Evolutionary conservation across 2,329 filamentous ascomycete genomes (phyloP).

Genomic region (Hypoxylon sp.): DNA sequence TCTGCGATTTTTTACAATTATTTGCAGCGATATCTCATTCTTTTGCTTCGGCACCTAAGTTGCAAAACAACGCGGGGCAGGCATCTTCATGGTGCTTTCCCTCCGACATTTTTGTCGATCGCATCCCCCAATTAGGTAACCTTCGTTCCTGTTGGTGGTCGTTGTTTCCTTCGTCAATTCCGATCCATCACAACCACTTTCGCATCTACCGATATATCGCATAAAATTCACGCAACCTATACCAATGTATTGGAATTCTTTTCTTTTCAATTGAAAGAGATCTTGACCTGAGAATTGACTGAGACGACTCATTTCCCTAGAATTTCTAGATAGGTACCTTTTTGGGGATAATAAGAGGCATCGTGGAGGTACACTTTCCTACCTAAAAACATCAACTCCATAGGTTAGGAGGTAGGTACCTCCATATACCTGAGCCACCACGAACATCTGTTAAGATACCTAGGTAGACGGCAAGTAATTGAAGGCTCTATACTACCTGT

Average conservation of each 20-base stretch:
- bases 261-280: background rate
- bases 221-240: too few species aligned
- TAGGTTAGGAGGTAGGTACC: too few species aligned
- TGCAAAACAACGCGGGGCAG: background rate
- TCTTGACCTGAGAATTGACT: background rate
- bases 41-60: background rate
- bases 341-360: background rate
- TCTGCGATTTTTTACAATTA: slow-evolving; percentile 1
- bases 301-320: background rate
- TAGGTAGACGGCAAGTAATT: too few species aligned
- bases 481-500: too few species aligned
- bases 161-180: background rate
- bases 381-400: too few species aligned
- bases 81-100: background rate
- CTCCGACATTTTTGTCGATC: background rate
- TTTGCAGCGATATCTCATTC: background rate
- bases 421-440: too few species aligned
- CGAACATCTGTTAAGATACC: too few species aligned
- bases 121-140: background rate
- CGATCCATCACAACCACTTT: background rate
- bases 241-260: background rate
- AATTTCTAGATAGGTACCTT: background rate
- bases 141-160: background rate
- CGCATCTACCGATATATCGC: too few species aligned
- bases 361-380: background rate